Evolutionary conservation across 1,284 basidiomycete genomes (phyloP).

Genomic region (Melampsora larici-populina): DNA sequence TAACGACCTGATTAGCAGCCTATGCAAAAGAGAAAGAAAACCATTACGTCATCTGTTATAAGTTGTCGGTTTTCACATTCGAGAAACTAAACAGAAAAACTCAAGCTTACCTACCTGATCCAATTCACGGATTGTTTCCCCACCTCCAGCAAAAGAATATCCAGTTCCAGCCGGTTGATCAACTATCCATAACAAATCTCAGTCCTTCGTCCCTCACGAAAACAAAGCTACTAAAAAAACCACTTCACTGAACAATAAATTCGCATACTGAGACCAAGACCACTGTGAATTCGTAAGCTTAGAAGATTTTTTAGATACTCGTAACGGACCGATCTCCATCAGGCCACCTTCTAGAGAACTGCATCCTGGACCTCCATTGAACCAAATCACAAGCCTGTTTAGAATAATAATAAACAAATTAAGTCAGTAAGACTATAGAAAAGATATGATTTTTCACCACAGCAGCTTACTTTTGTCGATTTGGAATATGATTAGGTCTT

Average conservation of each 20-base stretch:
- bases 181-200: constrained; percentile 52
- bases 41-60: neutral
- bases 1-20: constrained; percentile 73
- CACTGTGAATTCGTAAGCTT: constrained; percentile 62
- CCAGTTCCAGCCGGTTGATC: constrained; percentile 97
- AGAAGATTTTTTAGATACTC: constrained; percentile 64
- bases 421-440: constrained; percentile 56
- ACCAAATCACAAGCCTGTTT: constrained; percentile 33
- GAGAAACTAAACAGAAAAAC: neutral
- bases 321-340: constrained; percentile 93
- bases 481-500: constrained; percentile 75
- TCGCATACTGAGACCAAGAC: constrained; percentile 98
- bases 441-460: constrained; percentile 83
- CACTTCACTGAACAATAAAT: constrained; percentile 69
- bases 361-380: constrained; percentile 74
- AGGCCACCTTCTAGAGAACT: constrained; percentile 94
- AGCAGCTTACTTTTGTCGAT: constrained; percentile 75
- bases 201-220: neutral
- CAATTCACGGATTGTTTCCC: constrained; percentile 77
- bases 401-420: neutral
- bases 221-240: neutral
- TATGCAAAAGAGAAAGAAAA: neutral
- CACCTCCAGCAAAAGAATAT: constrained; percentile 80
- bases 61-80: neutral
- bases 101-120: constrained; percentile 55